Base-by-base conservation (phyloP, 306 rosid species). In the Biancaea sappan region DNA sequence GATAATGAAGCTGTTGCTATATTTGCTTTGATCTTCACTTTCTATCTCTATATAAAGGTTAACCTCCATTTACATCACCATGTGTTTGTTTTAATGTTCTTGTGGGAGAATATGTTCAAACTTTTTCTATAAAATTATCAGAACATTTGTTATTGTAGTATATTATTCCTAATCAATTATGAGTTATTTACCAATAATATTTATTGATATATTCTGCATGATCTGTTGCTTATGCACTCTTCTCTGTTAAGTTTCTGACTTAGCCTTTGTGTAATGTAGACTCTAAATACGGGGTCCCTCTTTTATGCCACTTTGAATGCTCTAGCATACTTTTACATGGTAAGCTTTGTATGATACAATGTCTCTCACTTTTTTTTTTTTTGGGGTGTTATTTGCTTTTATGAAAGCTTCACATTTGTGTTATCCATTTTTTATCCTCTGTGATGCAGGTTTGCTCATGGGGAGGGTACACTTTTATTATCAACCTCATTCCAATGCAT, bases 1-100 rank as follows among this genome's bases (percentile, higher is more conserved):
- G 99, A 95, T 82, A 95, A 95, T 86, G 99, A 95, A 87, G 99
- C 99, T 48, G 99, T 95, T 68, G 99, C 99, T 67, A 95, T 95
- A 82, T 95, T 95, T 87, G 98, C 99, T 77, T 83, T 95, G 88
- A 88, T 95, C 77, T 81, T 92, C 88, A 95, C 99, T 32, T 95
- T 95, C 86, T 95, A 86, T 84, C 99, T 95, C 76, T 95, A 95
- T 84, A 83, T 95, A 82, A 95, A 95, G 99, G 99, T 95, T 57
- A 80, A 76, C 51, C 68, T 74, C 34, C 54, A 53, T 52, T 41
- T 53, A 59, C 54, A 10, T 44, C 18, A n/a, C 29, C 48, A 47
- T 12, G 19, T 57, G 57, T 35, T 18, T 41, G 18, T 74, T 56
- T 29, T 56, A 66, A 47, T 6, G 48, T 34, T 60, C 37, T 63